phyloP scores from a whole-genome alignment of 2,329 filamentous ascomycete species.

The Fusarium abutilonis region DNA sequence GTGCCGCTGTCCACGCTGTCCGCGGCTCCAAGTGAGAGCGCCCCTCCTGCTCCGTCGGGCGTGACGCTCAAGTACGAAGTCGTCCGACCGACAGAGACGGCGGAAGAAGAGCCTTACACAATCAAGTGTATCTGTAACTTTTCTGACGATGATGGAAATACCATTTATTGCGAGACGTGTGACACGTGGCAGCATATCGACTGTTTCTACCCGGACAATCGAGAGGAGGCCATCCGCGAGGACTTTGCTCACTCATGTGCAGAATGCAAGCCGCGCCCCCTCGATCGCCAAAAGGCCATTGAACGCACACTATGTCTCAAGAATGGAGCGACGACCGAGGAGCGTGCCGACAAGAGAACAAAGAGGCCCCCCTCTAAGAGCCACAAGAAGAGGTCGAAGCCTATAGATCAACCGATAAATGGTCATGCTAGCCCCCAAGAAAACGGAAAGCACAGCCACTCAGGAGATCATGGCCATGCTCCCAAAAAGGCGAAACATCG shows the following conservation, averaged over 20 bases:
- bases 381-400: conserved; percentile 89
- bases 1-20: conserved; percentile 64
- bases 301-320: conserved; percentile 73
- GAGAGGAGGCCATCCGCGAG: conserved; percentile 74
- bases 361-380: conserved; percentile 81
- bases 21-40: conserved; percentile 65
- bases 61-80: conserved; percentile 53
- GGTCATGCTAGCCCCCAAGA: conserved; percentile 71
- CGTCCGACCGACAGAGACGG: conserved; percentile 60
- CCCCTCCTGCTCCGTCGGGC: conserved; percentile 50
- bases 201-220: conserved; percentile 86
- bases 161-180: conserved; percentile 94
- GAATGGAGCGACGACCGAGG: conserved; percentile 55
- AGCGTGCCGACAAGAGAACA: conserved; percentile 72
- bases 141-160: conserved; percentile 94
- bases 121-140: conserved; percentile 98
- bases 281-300: conserved; percentile 79
- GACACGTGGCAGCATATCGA: conserved; percentile 98
- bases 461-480: conserved; percentile 62
- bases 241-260: conserved; percentile 85
- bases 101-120: conserved; percentile 84
- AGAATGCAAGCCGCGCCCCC: conserved; percentile 81
- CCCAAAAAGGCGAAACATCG: conserved; percentile 88
- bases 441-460: conserved; percentile 58
- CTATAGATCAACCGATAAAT: conserved; percentile 72